A percentile compares a stretch with the other conserved stretches of the same genome.
These are phyloP conservation scores for Boletus sp. DNA, from an alignment of 1,284 basidiomycete species.

Conservation along the genomic window DNA sequence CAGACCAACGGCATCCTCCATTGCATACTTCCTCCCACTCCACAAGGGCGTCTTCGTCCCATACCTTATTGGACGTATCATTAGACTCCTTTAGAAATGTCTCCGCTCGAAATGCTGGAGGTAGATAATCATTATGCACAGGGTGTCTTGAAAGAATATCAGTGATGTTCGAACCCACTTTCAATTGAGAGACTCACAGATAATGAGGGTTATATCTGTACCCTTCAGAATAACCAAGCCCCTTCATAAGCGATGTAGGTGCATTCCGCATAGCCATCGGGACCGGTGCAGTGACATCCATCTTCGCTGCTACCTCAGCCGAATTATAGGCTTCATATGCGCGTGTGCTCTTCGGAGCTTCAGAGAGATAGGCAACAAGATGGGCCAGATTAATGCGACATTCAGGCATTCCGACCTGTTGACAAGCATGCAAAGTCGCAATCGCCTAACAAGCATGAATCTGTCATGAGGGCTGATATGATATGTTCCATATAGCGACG, in stretches of 20 bases:
- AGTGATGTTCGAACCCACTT: not conserved
- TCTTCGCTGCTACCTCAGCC: conserved; percentile 60
- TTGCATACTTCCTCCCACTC: conserved; percentile 73
- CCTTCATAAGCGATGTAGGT: conserved; percentile 79
- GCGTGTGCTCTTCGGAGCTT: conserved; percentile 81
- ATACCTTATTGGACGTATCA: conserved; percentile 54
- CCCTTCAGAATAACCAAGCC: conserved; percentile 69
- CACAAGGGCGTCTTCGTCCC: conserved; percentile 69
- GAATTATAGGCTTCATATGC: conserved; percentile 74
- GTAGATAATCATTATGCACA: conserved; percentile 64
- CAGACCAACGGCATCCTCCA: conserved; percentile 61
- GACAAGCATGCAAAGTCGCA: conserved; percentile 76
- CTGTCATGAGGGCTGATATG: not conserved
- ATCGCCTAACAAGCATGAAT: conserved; percentile 51
- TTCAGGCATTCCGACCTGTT: conserved; percentile 83
- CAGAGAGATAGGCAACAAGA: conserved; percentile 76
- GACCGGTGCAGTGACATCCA: conserved; percentile 54
- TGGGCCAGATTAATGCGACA: conserved; percentile 78
- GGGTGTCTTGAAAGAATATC: conserved; percentile 51
- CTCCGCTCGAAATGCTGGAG: conserved; percentile 39
- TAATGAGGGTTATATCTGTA: conserved; percentile 82
- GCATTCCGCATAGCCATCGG: conserved; percentile 85
- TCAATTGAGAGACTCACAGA: conserved; percentile 41
- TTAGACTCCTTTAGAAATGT: conserved; percentile 53
- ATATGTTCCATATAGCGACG: not conserved